Base-by-base conservation (phyloP, 768 basidiomycete genomes). In the Grammothele lineata region DNA sequence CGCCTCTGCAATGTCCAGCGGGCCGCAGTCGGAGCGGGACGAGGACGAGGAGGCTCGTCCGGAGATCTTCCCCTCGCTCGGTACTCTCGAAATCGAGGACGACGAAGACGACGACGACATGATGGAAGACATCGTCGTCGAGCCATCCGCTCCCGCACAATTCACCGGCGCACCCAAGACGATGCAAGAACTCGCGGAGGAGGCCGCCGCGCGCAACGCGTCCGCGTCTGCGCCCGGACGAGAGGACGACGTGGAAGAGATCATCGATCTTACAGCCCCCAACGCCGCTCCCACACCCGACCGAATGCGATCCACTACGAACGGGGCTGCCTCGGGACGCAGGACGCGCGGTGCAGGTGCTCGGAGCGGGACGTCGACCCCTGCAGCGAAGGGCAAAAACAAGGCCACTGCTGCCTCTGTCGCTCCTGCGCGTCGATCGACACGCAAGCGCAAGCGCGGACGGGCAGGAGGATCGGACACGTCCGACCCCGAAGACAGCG, bases 171-270 rank as follows among this genome's bases (percentile, higher is more conserved):
- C 52, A 11, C 77, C 81, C 12, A 84, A 76, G 63, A 80, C 82
- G 15, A 81, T 87, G 83, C 69, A 70, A 24, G 75, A 86, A 53
- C 68, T 87, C 50, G 83, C 81, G 10, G 80, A 80, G 49, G 73
- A 69, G 38, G 52, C 60, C 24, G 48, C 60, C 9, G 55, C 40
- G 18, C 40, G 40, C 32, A 32, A 22, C 17, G 42, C n/a, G n/a
- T n/a, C n/a, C n/a, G n/a, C n/a, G n/a, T n/a, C n/a, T n/a, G n/a
- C n/a, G 22, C 21, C 1, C 15, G 24, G 34, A 18, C 15, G 32
- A 33, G 37, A 45, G 26, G 25, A 19, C 32, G 37, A 21, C 37
- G 35, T 38, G 21, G 37, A 49, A 30, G 41, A 55, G 30, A 39
- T 37, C 33, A 9, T 17, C 25, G n/a, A n/a, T n/a, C n/a, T n/a